Base-by-base conservation (phyloP, 768 basidiomycete genomes). In the Cyclocybe cylindracea region DNA sequence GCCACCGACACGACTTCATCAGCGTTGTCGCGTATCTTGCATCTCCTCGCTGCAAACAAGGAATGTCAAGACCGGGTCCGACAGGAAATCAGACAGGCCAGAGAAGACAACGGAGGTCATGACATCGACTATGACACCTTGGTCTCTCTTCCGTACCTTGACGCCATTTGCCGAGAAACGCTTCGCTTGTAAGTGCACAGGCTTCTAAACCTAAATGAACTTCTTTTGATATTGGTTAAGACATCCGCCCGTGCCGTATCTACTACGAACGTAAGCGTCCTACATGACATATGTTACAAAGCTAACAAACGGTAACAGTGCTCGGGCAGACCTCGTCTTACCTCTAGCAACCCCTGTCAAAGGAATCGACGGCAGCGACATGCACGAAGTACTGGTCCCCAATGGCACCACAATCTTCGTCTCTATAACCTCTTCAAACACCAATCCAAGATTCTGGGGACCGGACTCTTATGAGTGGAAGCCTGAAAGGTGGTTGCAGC, bases 1-100 rank as follows among this genome's bases (percentile, higher is more conserved):
- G 77, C 69, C 1, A 72, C 70, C 50, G 77, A 78, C 54, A 78
- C 77, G 0, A 78, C 78, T 0, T 74, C 77, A 9, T 64, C 59
- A n/a, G 70, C 71, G 1, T 57, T 79, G 9, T 64, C 70, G 5
- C 66, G 72, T 1, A 69, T 61, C 10, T 45, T 80, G 14, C 57
- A 68, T 31, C 56, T 70, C 4, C 66, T 79, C 5, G 61, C 74
- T 2, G 46, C 51, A 7, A 55, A 68, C 48, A 59, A 53, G 13
- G 59, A 66, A 7, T 60, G 58, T 2, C 72, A 73, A 44, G 66
- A 67, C 3, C 71, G 55, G 50, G 60, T 78, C 33, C 69, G 78
- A 7, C 36, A 63, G 6, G 77, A 78, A 52, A 56, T 79, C 18
- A 32, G 46, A 1, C 50, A 61, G 10, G 73, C 69, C 1, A 48